A percentile compares a stretch with the other conserved stretches of the same genome.
Conservation (phyloP, 2,329 filamentous ascomycete species). For the Coniochaeta prunicola region DNA sequence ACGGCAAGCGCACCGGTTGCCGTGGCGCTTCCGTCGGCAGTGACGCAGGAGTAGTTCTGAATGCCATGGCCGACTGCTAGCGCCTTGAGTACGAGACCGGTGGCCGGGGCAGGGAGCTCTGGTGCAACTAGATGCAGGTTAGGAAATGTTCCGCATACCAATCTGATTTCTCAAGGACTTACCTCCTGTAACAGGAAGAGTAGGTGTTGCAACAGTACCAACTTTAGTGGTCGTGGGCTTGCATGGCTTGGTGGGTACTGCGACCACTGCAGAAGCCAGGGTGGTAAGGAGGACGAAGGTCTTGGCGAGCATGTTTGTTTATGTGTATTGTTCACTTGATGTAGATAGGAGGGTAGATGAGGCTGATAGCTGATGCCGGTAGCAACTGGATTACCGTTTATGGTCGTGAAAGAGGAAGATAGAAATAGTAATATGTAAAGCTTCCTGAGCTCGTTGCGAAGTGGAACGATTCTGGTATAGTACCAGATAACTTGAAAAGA, state of each 20-base stretch:
- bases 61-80: constrained; percentile 57
- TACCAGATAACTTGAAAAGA: not conserved
- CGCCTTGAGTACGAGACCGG: constrained; percentile 36
- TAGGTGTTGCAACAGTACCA: not conserved
- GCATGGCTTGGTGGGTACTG: not conserved
- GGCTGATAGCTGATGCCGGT: not conserved
- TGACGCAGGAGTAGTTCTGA: constrained; percentile 60
- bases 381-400: not conserved
- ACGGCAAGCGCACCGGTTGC: constrained; percentile 51
- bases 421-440: not conserved
- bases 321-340: not conserved
- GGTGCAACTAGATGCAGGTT: constrained; percentile 17
- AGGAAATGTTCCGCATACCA: not conserved
- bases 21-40: constrained; percentile 22
- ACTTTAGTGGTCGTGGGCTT: not conserved
- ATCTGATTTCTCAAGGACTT: not conserved
- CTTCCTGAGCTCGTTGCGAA: constrained; percentile 1
- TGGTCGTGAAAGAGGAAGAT: not conserved
- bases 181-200: constrained; percentile 1
- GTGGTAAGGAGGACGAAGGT: not conserved
- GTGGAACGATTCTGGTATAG: not conserved
- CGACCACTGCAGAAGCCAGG: not conserved
- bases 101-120: constrained; percentile 36
- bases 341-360: not conserved
- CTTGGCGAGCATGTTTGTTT: not conserved